Evolutionary conservation across 2,329 filamentous ascomycete species (phyloP), one percentile per base, ranked within the genome.

Genomic region (Paecilomyces fulvus): DNA sequence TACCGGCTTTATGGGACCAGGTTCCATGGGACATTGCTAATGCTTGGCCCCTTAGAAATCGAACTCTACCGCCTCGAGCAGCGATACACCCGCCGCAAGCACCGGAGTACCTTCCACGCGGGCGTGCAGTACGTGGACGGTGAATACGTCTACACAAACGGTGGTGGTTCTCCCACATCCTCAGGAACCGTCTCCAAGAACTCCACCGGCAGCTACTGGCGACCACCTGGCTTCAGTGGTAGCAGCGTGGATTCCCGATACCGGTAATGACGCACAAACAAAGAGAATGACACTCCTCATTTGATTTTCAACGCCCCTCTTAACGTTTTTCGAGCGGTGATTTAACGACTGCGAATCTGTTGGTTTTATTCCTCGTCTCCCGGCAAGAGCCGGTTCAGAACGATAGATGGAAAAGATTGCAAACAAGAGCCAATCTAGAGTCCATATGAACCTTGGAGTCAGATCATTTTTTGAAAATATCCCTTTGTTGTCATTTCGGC

Each of bases 31-130:
- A 56, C 37, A 54, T 20, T 43, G 55, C 56, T 54, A 51, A 57
- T 50, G 30, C 37, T 53, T 51, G 23, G 48, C 17, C 49, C 58
- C 84, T 5, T 49, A 88, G 79, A 75, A 64, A 79, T 95, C 67
- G 91, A 97, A 80, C 84, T 97, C 68, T 94, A 95, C 80, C 89
- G 91, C 52, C 86, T 97, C 64, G 92, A 97, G 78, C 88, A 96
- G 78, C 88, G 90, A 66, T 97, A 97, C 80, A 95, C 92, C 53
- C 88, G 88, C 67, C 88, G 90, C 71, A 90, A 92, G 67, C 89
- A 92, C 65, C 90, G 92, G 72, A 92, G 86, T 55, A 94, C 89
- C 59, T 96, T 95, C 73, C 85, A 88, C 69, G 91, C 89, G 69
- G 91, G 90, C 67, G 92, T 91, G 30, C 83, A 89, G 71, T 97